Percentiles rank a stretch among this genome's conserved stretches.
These are phyloP conservation scores for Cladosporium halotolerans DNA, from an alignment of 2,329 filamentous ascomycete genomes.

Conservation along the genomic window DNA sequence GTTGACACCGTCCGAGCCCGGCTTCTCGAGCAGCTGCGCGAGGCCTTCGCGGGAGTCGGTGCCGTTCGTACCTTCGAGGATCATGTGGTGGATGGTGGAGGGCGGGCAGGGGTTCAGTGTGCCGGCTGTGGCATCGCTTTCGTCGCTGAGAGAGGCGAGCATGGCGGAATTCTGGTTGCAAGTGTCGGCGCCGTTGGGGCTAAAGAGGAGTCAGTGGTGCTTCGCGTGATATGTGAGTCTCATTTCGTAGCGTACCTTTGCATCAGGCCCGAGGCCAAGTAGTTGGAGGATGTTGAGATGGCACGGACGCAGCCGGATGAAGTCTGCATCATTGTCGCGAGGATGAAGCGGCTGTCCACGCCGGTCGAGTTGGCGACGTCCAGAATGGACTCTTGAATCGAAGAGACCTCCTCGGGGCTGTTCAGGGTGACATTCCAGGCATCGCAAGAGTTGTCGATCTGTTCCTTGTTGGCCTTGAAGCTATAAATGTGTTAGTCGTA, in stretches of 20 bases:
- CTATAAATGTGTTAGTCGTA: slow-evolving; percentile 24
- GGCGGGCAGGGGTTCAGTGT: slow-evolving; percentile 36
- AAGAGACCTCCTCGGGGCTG: slow-evolving; percentile 32
- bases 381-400: slow-evolving; percentile 36
- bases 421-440: slow-evolving; percentile 33
- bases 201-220: slow-evolving; percentile 24
- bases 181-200: slow-evolving; percentile 30
- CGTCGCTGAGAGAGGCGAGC: slow-evolving; percentile 28
- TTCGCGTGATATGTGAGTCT: too few species aligned
- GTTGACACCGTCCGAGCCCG: slow-evolving; percentile 29
- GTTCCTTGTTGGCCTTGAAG: slow-evolving; percentile 29
- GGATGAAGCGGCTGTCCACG: slow-evolving; percentile 38
- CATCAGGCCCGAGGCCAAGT: slow-evolving; percentile 43
- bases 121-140: slow-evolving; percentile 20
- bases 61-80: slow-evolving; percentile 40
- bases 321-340: slow-evolving; percentile 44
- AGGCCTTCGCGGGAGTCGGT: slow-evolving; percentile 39
- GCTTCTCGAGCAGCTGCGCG: slow-evolving; percentile 31
- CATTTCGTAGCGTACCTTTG: slow-evolving; percentile 36
- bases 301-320: slow-evolving; percentile 43
- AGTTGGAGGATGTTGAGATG: slow-evolving; percentile 37
- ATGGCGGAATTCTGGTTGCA: slow-evolving; percentile 29
- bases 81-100: slow-evolving; percentile 34
- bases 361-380: slow-evolving; percentile 28
- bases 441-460: slow-evolving; percentile 34